These are phyloP conservation scores for Xylaria sp. DNA, from an alignment of 2,329 filamentous ascomycete genomes.

Conservation along the genomic window DNA sequence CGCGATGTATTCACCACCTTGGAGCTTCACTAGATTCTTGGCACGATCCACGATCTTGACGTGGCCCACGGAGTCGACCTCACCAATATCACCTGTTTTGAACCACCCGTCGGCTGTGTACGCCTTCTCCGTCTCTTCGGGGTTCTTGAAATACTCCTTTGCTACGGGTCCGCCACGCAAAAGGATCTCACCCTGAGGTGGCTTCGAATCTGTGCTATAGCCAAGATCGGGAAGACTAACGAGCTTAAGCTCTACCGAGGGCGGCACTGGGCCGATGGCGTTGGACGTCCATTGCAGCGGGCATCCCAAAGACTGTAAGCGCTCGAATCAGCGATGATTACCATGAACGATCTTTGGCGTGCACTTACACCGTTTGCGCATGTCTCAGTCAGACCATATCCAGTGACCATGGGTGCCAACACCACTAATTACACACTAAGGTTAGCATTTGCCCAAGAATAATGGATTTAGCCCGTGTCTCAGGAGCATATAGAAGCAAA, in stretches of 20 bases:
- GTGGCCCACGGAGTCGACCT: conserved; percentile 81
- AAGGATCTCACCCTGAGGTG: conserved; percentile 91
- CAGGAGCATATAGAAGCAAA: too few relatives aligned
- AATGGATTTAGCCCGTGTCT: too few relatives aligned
- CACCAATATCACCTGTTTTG: conserved; percentile 94
- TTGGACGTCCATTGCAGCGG: conserved; percentile 82
- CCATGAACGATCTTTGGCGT: not conserved
- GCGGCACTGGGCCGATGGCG: conserved; percentile 79
- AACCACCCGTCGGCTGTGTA: conserved; percentile 92
- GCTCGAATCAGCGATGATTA: conserved; percentile 3
- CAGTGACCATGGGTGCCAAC: conserved; percentile 90
- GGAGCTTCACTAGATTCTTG: conserved; percentile 97
- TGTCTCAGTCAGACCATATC: conserved; percentile 95
- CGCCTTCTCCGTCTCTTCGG: conserved; percentile 80
- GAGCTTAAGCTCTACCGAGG: conserved; percentile 84
- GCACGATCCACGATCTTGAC: conserved; percentile 90
- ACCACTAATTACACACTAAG: conserved; percentile 55
- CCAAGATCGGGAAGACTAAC: conserved; percentile 90
- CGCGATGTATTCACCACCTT: conserved; percentile 95
- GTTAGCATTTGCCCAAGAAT: too few relatives aligned
- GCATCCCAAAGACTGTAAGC: conserved; percentile 67
- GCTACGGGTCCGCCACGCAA: conserved; percentile 80
- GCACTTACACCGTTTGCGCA: conserved; percentile 70
- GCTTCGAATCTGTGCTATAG: conserved; percentile 74
- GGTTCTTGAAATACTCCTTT: conserved; percentile 81